phyloP scores from a whole-genome alignment of 805 yeast species.

The Kodamaea laetipori region DNA sequence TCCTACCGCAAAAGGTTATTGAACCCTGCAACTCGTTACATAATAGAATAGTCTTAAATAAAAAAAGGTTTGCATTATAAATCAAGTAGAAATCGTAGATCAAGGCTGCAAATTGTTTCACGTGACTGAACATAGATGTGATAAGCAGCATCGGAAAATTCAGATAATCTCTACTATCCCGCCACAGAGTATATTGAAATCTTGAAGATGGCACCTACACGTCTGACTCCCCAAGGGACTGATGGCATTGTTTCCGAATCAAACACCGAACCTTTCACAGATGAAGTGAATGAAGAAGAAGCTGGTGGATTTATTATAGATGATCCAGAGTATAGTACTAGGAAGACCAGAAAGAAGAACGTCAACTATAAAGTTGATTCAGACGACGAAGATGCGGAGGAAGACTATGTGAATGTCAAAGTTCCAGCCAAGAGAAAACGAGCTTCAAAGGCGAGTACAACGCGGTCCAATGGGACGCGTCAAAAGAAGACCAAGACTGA shows the following conservation, averaged over 20 bases:
- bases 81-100: not conserved
- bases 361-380: slow-evolving; percentile 29
- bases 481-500: slow-evolving; percentile 12
- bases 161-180: not conserved
- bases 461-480: slow-evolving; percentile 2
- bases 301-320: slow-evolving; percentile 46
- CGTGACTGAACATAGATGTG: not conserved
- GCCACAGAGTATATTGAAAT: not conserved
- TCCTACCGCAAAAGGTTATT: slow-evolving; percentile 21
- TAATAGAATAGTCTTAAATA: slow-evolving; percentile 7
- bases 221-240: not conserved
- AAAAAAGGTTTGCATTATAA: not conserved
- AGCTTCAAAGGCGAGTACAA: slow-evolving; percentile 1
- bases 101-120: not conserved
- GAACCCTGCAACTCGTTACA: slow-evolving; percentile 9
- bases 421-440: slow-evolving; percentile 3
- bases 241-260: not conserved
- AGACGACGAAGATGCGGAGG: slow-evolving; percentile 21
- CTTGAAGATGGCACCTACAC: slow-evolving; percentile 13
- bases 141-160: slow-evolving; percentile 4
- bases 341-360: slow-evolving; percentile 14
- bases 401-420: slow-evolving; percentile 9
- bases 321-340: slow-evolving; percentile 33
- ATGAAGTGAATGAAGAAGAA: slow-evolving; percentile 9
- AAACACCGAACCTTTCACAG: not conserved